Conservation (phyloP, 2,329 filamentous ascomycete species). For the Byssochlamys sp. region DNA sequence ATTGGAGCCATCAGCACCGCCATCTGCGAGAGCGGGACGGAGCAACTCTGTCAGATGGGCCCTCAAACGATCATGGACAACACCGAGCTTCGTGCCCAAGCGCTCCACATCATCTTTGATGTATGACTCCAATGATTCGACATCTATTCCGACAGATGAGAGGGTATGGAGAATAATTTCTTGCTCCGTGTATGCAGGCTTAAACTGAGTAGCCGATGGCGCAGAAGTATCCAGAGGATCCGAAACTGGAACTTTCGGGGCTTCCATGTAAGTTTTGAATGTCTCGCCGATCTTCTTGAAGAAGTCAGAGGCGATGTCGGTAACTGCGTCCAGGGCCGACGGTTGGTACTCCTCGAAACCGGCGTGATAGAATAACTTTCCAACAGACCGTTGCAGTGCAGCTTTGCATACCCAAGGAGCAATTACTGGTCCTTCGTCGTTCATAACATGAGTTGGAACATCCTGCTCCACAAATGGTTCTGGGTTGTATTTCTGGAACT, state of each 20-base stretch:
- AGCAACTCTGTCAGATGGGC: constrained; percentile 83
- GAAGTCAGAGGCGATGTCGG: constrained; percentile 80
- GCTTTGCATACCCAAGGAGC: constrained; percentile 70
- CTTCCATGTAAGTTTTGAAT: constrained; percentile 72
- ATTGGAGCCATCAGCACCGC: constrained; percentile 70
- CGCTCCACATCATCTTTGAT: constrained; percentile 90
- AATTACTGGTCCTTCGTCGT: constrained; percentile 81
- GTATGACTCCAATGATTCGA: constrained; percentile 73
- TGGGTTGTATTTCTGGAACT: constrained; percentile 92
- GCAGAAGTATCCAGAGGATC: constrained; percentile 33
- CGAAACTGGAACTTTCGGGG: constrained; percentile 59
- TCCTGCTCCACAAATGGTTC: constrained; percentile 81
- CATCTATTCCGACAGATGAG: constrained; percentile 70
- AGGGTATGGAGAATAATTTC: constrained; percentile 81
- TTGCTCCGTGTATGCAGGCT: constrained; percentile 67
- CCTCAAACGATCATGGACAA: constrained; percentile 92
- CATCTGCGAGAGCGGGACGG: constrained; percentile 75
- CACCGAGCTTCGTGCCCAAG: constrained; percentile 64
- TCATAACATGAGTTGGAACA: constrained; percentile 77
- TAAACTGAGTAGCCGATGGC: constrained; percentile 37
- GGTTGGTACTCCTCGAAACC: constrained; percentile 97
- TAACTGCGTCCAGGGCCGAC: constrained; percentile 80
- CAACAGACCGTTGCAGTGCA: constrained; percentile 79
- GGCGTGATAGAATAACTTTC: constrained; percentile 88
- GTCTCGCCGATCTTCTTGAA: constrained; percentile 74